A percentile compares a stretch with the other conserved stretches of the same genome.
phyloP scores from a whole-genome alignment of 2,329 filamentous ascomycete species.

The Colletotrichum cereale region DNA sequence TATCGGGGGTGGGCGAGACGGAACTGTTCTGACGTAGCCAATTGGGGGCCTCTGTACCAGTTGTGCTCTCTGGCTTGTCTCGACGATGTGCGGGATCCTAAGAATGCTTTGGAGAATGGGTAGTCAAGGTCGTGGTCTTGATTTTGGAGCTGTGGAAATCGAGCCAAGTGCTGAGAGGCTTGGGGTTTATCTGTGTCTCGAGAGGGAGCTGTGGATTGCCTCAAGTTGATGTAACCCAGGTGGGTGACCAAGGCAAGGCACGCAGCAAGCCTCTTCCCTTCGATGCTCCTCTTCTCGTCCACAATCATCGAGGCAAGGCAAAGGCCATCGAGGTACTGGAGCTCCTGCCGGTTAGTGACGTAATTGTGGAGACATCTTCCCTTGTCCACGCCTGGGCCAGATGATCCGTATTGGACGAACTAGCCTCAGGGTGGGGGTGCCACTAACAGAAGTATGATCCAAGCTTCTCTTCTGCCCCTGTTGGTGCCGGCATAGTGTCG shows the following conservation, averaged over 20 bases:
- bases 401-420: slow-evolving; percentile 35
- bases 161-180: neutral
- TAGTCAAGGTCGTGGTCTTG: neutral
- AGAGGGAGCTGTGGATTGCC: slow-evolving; percentile 11
- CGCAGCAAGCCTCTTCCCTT: neutral
- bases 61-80: neutral
- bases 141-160: neutral
- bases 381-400: slow-evolving; percentile 26
- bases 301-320: slow-evolving; percentile 1
- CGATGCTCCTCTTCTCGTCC: neutral
- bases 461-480: slow-evolving; percentile 24
- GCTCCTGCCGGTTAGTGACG: slow-evolving; percentile 35
- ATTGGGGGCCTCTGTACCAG: neutral
- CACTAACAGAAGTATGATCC: neutral
- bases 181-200: neutral
- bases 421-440: neutral
- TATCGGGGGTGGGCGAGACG: neutral
- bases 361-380: slow-evolving; percentile 27
- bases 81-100: neutral
- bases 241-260: slow-evolving; percentile 4
- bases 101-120: neutral
- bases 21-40: neutral
- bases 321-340: slow-evolving; percentile 11
- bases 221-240: slow-evolving; percentile 27
- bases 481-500: neutral